Base-by-base conservation (phyloP, 2,329 filamentous ascomycete species). In the Rhexocercosporidium sp. region DNA sequence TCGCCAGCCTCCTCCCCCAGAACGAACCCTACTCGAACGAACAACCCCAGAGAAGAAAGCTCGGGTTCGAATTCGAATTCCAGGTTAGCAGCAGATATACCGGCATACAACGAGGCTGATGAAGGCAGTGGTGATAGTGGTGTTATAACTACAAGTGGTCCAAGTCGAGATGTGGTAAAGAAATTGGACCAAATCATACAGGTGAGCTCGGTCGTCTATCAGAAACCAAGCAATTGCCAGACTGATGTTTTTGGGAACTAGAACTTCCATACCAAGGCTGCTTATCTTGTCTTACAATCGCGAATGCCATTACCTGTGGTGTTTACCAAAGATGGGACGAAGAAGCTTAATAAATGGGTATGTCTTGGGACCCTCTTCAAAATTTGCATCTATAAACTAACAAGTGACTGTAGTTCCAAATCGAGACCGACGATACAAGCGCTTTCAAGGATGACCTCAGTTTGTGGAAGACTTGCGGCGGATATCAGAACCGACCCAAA, bases 131-230 rank as follows among this genome's bases (percentile, higher is more conserved):
- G 81, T 31, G 75, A 76, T 70, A 73, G 72, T 59, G 73, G 69
- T 75, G 83, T 82, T 12, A 79, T 83, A 65, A 76, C 79, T 53
- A 77, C 82, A 51, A 79, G 75, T 29, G 82, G 83, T 29, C 86
- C 87, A 56, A 88, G 86, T 64, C 86, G 84, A 74, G 92, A 95
- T 72, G 88, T 89, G 5, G 81, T 91, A 78, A 88, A 86, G 80
- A 96, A 96, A 82, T 84, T 97, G 73, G 96, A 96, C 79, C 94
- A 97, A 81, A 96, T 98, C 76, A 90, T 97, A 75, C 93, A 96
- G 86, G 94, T 96, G 41, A 18, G 14, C 47, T 51, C 53, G 22
- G 61, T 25, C 37, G 49, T 65, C 41, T 29, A 29, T 31, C 22
- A 46, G 12, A 47, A 9, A 12, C 20, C n/a, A n/a, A 56, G 22